Conservation (phyloP, 2,329 filamentous ascomycete species). For the Alternaria dauci region DNA sequence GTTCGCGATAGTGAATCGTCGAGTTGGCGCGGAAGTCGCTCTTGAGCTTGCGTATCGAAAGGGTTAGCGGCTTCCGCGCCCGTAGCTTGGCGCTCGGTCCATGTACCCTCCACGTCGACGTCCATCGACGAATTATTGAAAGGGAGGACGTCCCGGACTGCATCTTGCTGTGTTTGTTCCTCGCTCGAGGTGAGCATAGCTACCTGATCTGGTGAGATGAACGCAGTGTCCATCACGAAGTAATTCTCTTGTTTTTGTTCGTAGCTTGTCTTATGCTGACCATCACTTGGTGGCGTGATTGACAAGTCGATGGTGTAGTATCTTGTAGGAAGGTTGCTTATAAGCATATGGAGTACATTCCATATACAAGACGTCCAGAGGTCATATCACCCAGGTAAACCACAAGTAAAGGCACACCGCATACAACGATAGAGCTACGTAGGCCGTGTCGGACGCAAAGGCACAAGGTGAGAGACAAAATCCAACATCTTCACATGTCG, state of each 20-base stretch:
- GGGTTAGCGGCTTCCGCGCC: slow-evolving; percentile 22
- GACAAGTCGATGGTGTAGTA: neutral
- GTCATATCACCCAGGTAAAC: neutral
- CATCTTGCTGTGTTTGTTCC: neutral
- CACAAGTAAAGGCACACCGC: neutral
- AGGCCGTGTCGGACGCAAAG: neutral
- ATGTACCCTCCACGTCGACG: slow-evolving; percentile 8
- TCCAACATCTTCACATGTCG: too few species aligned
- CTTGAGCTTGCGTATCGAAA: slow-evolving; percentile 19
- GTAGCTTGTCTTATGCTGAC: neutral
- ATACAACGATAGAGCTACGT: neutral
- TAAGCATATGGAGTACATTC: rapidly evolving
- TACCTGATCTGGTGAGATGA: neutral
- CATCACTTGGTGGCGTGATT: neutral
- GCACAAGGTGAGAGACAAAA: neutral
- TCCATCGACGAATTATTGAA: slow-evolving; percentile 9
- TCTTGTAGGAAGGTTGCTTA: neutral
- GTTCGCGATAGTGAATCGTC: slow-evolving; percentile 25
- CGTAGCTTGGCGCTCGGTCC: slow-evolving; percentile 21
- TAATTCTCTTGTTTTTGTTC: neutral
- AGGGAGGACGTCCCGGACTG: neutral
- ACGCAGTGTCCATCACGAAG: neutral
- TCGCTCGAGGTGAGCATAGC: neutral
- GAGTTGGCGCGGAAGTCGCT: slow-evolving; percentile 23
- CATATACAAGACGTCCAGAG: rapidly evolving